Evolutionary conservation across 2,329 filamentous ascomycete genomes (phyloP).

Genomic region (Grosmannia huntii): DNA sequence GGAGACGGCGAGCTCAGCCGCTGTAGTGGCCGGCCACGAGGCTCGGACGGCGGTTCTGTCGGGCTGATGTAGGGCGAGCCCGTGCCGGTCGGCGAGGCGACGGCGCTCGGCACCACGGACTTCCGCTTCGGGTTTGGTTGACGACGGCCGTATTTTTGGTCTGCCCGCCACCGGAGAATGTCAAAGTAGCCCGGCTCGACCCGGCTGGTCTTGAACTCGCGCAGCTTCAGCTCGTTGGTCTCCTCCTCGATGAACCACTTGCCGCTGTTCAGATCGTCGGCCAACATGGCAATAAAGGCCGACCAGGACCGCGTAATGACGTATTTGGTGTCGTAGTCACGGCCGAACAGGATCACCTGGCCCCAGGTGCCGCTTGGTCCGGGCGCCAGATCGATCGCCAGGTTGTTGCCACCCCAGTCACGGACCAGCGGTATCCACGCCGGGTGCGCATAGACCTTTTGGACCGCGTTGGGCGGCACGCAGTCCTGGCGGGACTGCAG

Average conservation of each 20-base stretch:
- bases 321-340: conserved; percentile 98
- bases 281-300: conserved; percentile 70
- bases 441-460: conserved; percentile 86
- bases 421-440: conserved; percentile 93
- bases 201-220: conserved; percentile 78
- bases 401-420: conserved; percentile 97
- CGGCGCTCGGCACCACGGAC: conserved; percentile 30
- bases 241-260: conserved; percentile 94
- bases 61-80: conserved; percentile 55
- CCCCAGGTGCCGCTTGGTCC: conserved; percentile 88
- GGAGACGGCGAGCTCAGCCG: conserved; percentile 53
- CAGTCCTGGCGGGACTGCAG: conserved; percentile 75
- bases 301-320: conserved; percentile 90
- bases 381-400: conserved; percentile 84
- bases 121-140: conserved; percentile 32
- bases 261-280: conserved; percentile 80
- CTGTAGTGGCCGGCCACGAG: conserved; percentile 59
- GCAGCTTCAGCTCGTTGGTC: conserved; percentile 76
- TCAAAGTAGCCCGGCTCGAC: conserved; percentile 91
- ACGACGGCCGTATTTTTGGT: conserved; percentile 81
- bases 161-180: conserved; percentile 86
- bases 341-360: conserved; percentile 90
- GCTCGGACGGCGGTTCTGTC: conserved; percentile 42
- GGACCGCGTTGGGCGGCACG: conserved; percentile 73
- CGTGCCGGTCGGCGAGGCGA: conserved; percentile 31